These are phyloP conservation scores for Raphidocelis subcapitata DNA, from an alignment of 139 green algal species.

Conservation along the genomic window DNA sequence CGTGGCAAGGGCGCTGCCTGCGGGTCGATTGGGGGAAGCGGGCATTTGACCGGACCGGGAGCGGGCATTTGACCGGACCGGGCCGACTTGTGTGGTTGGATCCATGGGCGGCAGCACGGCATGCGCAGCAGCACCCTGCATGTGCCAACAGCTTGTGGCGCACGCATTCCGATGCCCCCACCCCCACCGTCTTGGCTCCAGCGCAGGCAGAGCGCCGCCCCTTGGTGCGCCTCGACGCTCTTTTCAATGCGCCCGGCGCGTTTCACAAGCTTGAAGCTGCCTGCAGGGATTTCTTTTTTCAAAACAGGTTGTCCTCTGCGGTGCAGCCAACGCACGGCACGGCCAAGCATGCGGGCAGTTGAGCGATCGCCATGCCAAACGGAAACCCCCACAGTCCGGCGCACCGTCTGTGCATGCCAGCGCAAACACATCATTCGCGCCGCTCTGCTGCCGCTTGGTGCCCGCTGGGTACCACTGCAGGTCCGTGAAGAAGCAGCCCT, in stretches of 20 bases:
- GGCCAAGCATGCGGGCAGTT: background rate
- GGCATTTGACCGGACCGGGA: too few species aligned
- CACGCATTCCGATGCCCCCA: background rate
- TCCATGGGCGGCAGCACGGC: too few species aligned
- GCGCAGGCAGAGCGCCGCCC: slow-evolving; percentile 58
- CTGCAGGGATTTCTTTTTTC: too few species aligned
- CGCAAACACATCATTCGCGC: slow-evolving; percentile 54
- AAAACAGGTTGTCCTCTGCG: too few species aligned
- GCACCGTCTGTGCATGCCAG: slow-evolving; percentile 70
- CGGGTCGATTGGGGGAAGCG: background rate
- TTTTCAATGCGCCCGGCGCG: slow-evolving; percentile 63
- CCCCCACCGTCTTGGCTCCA: slow-evolving; percentile 74
- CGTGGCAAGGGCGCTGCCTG: slow-evolving; percentile 75
- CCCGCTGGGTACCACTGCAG: slow-evolving; percentile 61
- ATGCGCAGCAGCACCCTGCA: too few species aligned
- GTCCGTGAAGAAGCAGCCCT: slow-evolving; percentile 55
- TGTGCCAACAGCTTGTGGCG: too few species aligned
- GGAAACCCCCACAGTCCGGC: too few species aligned
- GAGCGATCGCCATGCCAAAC: too few species aligned
- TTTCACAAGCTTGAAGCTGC: slow-evolving; percentile 66
- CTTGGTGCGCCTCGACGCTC: slow-evolving; percentile 67
- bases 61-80: too few species aligned
- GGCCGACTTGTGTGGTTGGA: too few species aligned
- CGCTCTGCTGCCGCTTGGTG: slow-evolving; percentile 48
- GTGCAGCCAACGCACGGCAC: background rate